Conservation (phyloP, 495 filamentous ascomycete genomes). For the Mycothermus thermophilus region DNA sequence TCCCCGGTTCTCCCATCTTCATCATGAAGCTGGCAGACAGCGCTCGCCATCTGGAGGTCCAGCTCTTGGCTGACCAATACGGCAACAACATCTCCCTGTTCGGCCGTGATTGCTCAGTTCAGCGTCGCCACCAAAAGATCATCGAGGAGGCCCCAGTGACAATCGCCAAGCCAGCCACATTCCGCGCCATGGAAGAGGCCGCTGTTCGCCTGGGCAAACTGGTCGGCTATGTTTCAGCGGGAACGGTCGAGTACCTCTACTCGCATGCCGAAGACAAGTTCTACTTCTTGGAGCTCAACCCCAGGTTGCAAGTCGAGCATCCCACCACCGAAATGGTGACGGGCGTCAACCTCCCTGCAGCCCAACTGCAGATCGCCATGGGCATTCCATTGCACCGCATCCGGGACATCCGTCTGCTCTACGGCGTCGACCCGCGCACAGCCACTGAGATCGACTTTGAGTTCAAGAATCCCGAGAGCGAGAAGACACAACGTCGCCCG, state of each 20-base stretch:
- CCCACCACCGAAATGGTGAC: slow-evolving; percentile 99
- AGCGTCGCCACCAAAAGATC: slow-evolving; percentile 98
- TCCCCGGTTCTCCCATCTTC: slow-evolving; percentile 98
- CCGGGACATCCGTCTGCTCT: slow-evolving; percentile 87
- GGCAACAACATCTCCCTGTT: slow-evolving; percentile 99
- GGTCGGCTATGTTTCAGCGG: slow-evolving; percentile 96
- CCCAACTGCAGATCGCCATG: slow-evolving; percentile 98
- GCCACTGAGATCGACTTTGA: slow-evolving; percentile 89
- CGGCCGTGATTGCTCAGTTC: slow-evolving; percentile 96
- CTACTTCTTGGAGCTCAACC: slow-evolving; percentile 98
- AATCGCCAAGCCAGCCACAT: slow-evolving; percentile 76
- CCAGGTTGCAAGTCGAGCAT: slow-evolving; percentile 97
- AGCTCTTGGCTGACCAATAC: slow-evolving; percentile 95
- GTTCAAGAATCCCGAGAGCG: slow-evolving; percentile 76
- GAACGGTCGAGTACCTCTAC: slow-evolving; percentile 98
- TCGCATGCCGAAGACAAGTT: slow-evolving; percentile 97
- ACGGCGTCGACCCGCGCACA: slow-evolving; percentile 84
- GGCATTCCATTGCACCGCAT: slow-evolving; percentile 92
- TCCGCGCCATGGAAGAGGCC: slow-evolving; percentile 91
- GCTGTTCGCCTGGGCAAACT: slow-evolving; percentile 86
- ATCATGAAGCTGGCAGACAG: slow-evolving; percentile 99
- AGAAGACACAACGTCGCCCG: slow-evolving; percentile 73
- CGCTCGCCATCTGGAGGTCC: slow-evolving; percentile 92
- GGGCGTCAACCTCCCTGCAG: slow-evolving; percentile 92
- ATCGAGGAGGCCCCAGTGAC: slow-evolving; percentile 98